These are phyloP conservation scores for Sesbania bispinosa DNA, from an alignment of 306 rosid genomes.

Conservation along the genomic window DNA sequence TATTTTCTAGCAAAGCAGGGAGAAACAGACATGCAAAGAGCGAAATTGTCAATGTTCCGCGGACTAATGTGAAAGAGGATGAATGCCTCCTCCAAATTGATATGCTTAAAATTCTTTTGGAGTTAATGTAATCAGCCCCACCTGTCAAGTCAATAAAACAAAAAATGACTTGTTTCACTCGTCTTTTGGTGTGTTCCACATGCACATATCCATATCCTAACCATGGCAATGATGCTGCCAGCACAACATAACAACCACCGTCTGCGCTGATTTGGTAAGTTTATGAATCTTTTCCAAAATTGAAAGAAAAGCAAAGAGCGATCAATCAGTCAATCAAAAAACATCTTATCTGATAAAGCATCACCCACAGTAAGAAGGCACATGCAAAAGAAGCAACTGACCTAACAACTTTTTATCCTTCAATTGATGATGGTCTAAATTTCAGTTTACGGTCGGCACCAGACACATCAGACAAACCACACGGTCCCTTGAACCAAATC, in stretches of 20 bases:
- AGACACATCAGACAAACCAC: conserved; percentile 21
- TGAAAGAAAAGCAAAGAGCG: conserved; percentile 27
- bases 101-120: conserved; percentile 26
- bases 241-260: conserved; percentile 38
- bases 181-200: conserved; percentile 35
- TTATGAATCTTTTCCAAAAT: conserved; percentile 37
- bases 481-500: conserved; percentile 17
- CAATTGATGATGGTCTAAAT: conserved; percentile 16
- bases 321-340: conserved; percentile 39
- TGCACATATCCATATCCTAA: conserved; percentile 35
- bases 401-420: conserved; percentile 26
- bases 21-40: conserved; percentile 23
- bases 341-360: conserved; percentile 31
- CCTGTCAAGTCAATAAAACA: conserved; percentile 40
- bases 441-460: conserved; percentile 13
- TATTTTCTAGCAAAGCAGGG: conserved; percentile 12
- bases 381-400: conserved; percentile 27
- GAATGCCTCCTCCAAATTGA: conserved; percentile 22
- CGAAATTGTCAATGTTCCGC: conserved; percentile 17
- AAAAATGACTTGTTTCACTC: conserved; percentile 17
- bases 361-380: conserved; percentile 21
- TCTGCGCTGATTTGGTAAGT: conserved; percentile 39
- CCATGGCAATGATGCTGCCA: conserved; percentile 41
- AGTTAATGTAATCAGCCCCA: conserved; percentile 30
- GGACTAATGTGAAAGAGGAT: conserved; percentile 6